phyloP scores from a whole-genome alignment of 306 rosid genomes.

The Cyamopsis tetragonoloba region DNA sequence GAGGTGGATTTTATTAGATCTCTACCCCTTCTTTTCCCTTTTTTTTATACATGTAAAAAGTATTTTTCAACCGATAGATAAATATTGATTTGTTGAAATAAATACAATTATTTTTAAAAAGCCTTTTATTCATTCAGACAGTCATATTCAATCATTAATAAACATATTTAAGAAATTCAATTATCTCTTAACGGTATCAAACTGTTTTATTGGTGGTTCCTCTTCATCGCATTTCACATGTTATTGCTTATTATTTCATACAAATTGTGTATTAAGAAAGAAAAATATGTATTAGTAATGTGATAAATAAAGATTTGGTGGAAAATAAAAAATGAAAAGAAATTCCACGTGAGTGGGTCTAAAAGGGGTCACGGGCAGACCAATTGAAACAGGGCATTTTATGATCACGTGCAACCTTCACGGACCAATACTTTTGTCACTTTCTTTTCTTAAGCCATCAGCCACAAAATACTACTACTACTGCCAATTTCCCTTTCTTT shows the following conservation, averaged over 20 bases:
- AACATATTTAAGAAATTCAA: too few relatives aligned
- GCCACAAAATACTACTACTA: slow-evolving; percentile 15
- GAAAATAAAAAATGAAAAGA: slow-evolving; percentile 33
- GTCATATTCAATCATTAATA: too few relatives aligned
- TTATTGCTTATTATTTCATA: not conserved
- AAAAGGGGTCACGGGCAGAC: slow-evolving; percentile 71
- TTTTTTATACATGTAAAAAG: not conserved
- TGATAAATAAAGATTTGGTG: slow-evolving; percentile 35
- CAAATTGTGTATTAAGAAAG: slow-evolving; percentile 7
- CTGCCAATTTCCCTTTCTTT: not conserved
- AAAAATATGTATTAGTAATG: not conserved
- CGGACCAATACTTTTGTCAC: slow-evolving; percentile 62
- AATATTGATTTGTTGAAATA: too few relatives aligned
- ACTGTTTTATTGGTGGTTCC: too few relatives aligned
- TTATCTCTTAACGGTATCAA: too few relatives aligned
- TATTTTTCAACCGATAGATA: too few relatives aligned
- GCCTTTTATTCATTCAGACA: too few relatives aligned
- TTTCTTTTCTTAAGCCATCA: slow-evolving; percentile 57
- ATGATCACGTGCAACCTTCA: slow-evolving; percentile 97
- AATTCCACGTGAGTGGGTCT: slow-evolving; percentile 91
- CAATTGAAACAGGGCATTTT: slow-evolving; percentile 80
- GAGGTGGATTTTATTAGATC: not conserved
- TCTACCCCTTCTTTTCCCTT: not conserved
- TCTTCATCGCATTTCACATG: slow-evolving; percentile 4
- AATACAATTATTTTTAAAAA: too few relatives aligned